Conservation (phyloP, 768 basidiomycete genomes). For the Pleurotus giganteus region DNA sequence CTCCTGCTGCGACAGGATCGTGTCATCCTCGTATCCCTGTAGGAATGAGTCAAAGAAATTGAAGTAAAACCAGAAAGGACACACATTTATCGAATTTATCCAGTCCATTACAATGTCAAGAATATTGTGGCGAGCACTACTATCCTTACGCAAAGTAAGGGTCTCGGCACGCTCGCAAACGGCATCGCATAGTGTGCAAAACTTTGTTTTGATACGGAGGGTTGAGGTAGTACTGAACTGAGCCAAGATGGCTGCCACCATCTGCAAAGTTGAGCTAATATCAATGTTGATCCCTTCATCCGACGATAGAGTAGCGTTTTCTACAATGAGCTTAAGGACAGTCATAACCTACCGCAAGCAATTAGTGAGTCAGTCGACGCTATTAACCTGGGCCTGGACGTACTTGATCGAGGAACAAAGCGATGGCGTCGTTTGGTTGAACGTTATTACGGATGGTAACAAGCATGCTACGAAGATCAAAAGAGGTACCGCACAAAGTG, state of each 20-base stretch:
- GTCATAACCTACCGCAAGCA: slow-evolving; percentile 56
- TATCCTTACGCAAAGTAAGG: slow-evolving; percentile 66
- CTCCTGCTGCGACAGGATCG: slow-evolving; percentile 48
- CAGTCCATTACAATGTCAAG: slow-evolving; percentile 80
- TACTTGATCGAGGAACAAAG: slow-evolving; percentile 76
- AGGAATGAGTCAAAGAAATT: not conserved
- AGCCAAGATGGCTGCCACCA: slow-evolving; percentile 64
- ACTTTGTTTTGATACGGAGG: slow-evolving; percentile 70
- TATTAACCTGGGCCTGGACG: not conserved
- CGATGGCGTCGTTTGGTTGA: slow-evolving; percentile 36
- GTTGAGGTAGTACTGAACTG: slow-evolving; percentile 53
- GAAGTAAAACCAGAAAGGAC: slow-evolving; percentile 18
- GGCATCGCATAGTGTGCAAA: slow-evolving; percentile 69
- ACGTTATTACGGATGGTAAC: not conserved
- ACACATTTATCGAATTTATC: slow-evolving; percentile 57
- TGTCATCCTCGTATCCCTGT: slow-evolving; percentile 36
- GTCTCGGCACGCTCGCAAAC: slow-evolving; percentile 62
- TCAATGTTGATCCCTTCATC: slow-evolving; percentile 66
- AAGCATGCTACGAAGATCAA: not conserved
- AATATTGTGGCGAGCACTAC: slow-evolving; percentile 61
- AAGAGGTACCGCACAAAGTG: not conserved
- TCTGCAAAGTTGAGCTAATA: slow-evolving; percentile 55
- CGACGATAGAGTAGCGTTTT: slow-evolving; percentile 56
- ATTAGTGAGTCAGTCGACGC: not conserved
- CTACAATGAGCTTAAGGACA: slow-evolving; percentile 76